Conservation (phyloP, 768 basidiomycete species). For the Cystofilobasidium macerans region DNA sequence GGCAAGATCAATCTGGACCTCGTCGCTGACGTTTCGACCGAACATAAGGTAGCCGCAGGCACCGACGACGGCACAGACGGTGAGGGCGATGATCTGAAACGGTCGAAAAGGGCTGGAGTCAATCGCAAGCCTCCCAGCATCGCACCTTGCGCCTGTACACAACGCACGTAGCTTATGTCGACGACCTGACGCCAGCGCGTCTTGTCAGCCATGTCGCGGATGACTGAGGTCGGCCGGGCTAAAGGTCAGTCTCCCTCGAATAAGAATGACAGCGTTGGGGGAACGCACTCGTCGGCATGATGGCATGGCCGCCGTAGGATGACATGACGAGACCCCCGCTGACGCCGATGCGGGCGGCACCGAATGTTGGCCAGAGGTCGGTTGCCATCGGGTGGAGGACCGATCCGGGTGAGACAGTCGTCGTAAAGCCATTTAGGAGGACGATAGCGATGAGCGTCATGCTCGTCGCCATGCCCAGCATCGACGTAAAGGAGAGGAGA, state of each 20-base stretch:
- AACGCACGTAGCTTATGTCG: conserved; percentile 49
- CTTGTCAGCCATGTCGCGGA: conserved; percentile 78
- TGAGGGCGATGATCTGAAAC: conserved; percentile 50
- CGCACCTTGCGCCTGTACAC: neutral
- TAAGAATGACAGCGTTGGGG: conserved; percentile 44
- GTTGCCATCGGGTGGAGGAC: conserved; percentile 67
- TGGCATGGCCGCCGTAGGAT: conserved; percentile 40
- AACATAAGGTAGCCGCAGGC: conserved; percentile 87
- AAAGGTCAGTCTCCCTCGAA: conserved; percentile 42
- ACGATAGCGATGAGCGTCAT: conserved; percentile 64
- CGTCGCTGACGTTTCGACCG: conserved; percentile 50
- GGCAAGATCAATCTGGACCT: conserved; percentile 72
- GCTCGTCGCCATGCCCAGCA: conserved; percentile 62
- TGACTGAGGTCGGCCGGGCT: conserved; percentile 79
- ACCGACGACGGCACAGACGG: conserved; percentile 53
- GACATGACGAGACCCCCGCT: conserved; percentile 87
- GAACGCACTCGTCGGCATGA: conserved; percentile 5
- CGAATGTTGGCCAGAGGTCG: conserved; percentile 46
- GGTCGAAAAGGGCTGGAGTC: conserved; percentile 4
- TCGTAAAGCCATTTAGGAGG: conserved; percentile 67
- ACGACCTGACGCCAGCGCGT: conserved; percentile 50
- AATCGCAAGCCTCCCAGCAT: too few species aligned
- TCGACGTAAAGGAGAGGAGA: conserved; percentile 74
- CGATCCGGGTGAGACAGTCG: conserved; percentile 59
- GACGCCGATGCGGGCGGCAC: conserved; percentile 52